A percentile compares a stretch with the other conserved stretches of the same genome.
Conservation (phyloP, 306 rosid species). For the Adenanthera pavonina region DNA sequence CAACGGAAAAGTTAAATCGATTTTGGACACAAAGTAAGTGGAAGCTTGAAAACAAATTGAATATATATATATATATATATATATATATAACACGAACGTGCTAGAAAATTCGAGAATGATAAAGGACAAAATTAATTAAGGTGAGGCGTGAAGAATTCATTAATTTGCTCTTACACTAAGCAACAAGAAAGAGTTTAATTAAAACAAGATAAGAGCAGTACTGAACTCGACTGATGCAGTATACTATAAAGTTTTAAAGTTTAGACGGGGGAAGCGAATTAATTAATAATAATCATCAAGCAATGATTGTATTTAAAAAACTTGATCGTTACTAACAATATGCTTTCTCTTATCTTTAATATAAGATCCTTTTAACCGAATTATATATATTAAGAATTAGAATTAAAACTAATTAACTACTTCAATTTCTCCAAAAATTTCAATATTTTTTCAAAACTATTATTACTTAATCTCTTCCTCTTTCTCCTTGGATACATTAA, state of each 20-base stretch:
- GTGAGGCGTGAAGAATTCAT: not conserved
- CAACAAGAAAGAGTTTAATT: not conserved
- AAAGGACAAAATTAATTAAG: not conserved
- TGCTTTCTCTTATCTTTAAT: too few species aligned
- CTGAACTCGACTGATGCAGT: not conserved
- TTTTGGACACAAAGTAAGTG: conserved; percentile 2
- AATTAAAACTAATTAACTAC: too few species aligned
- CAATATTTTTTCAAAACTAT: too few species aligned
- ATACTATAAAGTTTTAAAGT: too few species aligned
- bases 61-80: not conserved
- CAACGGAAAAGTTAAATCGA: not conserved
- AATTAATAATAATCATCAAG: not conserved
- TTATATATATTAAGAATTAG: too few species aligned
- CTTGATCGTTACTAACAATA: not conserved
- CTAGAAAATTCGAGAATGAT: not conserved
- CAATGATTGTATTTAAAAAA: conserved; percentile 3
- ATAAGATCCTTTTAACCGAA: too few species aligned
- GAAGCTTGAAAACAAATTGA: not conserved
- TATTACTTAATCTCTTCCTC: too few species aligned
- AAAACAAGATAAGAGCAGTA: not conserved
- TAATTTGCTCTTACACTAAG: not conserved
- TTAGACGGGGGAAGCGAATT: not conserved
- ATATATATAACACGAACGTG: too few species aligned
- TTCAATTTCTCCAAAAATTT: too few species aligned
- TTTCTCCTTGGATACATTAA: too few species aligned